Evolutionary conservation across 768 basidiomycete species (phyloP).

Genomic region (Mycena leptocephala): DNA sequence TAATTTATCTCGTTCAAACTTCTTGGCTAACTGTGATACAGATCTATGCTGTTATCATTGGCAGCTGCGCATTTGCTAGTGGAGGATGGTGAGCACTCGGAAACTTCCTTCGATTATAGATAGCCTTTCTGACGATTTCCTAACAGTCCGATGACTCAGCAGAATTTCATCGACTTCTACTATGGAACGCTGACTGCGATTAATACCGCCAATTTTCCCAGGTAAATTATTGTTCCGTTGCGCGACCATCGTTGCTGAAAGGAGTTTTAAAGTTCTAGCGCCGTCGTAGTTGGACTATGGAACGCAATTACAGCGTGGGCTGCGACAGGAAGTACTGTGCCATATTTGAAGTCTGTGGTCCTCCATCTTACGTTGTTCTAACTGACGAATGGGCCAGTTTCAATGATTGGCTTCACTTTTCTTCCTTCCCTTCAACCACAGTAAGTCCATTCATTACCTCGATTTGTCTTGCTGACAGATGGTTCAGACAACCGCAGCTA

Average conservation of each 20-base stretch:
- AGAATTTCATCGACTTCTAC: conserved; percentile 40
- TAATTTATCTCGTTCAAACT: too few species aligned
- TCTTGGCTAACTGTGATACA: background rate
- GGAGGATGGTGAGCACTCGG: background rate
- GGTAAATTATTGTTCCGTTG: background rate
- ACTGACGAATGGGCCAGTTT: conserved; percentile 7
- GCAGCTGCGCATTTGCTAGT: background rate
- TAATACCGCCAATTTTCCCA: conserved; percentile 22
- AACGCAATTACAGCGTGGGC: conserved; percentile 22
- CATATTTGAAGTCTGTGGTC: conserved; percentile 22
- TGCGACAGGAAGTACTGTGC: conserved; percentile 25
- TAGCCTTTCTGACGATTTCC: background rate
- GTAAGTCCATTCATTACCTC: too few species aligned
- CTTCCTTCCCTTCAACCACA: conserved; percentile 11
- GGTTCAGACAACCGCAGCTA: too few species aligned
- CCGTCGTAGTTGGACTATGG: conserved; percentile 23
- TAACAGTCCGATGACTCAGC: conserved; percentile 38
- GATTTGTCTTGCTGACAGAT: too few species aligned
- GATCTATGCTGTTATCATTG: background rate
- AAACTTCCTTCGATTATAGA: conserved; percentile 22
- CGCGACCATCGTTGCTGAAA: background rate
- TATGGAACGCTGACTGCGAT: conserved; percentile 30
- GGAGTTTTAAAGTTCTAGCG: background rate
- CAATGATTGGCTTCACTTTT: conserved; percentile 32
- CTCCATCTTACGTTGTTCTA: too few species aligned